Percentiles rank a stretch among this genome's conserved stretches.
phyloP scores from a whole-genome alignment of 257 asterid species.

The Solanum ossicruentum region DNA sequence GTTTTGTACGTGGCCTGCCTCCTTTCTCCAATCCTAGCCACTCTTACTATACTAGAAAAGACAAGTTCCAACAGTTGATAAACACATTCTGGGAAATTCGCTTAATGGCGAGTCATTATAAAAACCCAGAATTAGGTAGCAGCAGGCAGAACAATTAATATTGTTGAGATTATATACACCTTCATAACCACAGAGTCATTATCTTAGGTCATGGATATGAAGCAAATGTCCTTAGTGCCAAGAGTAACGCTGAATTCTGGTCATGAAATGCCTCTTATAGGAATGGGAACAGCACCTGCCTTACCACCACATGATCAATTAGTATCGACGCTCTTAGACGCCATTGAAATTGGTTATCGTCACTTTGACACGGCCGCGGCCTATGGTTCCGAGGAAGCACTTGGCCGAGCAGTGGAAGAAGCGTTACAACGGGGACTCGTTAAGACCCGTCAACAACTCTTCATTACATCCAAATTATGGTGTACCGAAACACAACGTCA shows the following conservation, averaged over 20 bases:
- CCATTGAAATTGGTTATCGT: constrained; percentile 32
- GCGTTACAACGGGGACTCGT: constrained; percentile 26
- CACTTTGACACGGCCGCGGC: constrained; percentile 45
- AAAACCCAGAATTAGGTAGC: no score
- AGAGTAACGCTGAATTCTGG: background rate
- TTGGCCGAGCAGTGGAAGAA: constrained; percentile 29
- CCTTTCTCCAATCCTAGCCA: no score
- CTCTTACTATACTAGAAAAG: no score
- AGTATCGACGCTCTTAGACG: constrained; percentile 11
- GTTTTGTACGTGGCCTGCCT: no score
- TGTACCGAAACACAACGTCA: constrained; percentile 14
- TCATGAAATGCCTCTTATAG: background rate
- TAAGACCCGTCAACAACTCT: constrained; percentile 22
- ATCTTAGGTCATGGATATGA: background rate
- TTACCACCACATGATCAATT: constrained; percentile 23
- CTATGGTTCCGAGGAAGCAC: constrained; percentile 31
- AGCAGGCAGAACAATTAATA: no score
- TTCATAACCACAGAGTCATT: background rate
- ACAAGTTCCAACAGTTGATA: no score
- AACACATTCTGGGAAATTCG: no score
- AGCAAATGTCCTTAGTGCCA: background rate
- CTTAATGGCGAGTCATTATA: no score
- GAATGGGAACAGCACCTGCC: background rate
- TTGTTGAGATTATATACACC: no score
- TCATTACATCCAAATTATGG: constrained; percentile 36